Percentiles rank a stretch among this genome's conserved stretches.
phyloP scores from a whole-genome alignment of 345 rosid species.

The Corchorus capsularis region DNA sequence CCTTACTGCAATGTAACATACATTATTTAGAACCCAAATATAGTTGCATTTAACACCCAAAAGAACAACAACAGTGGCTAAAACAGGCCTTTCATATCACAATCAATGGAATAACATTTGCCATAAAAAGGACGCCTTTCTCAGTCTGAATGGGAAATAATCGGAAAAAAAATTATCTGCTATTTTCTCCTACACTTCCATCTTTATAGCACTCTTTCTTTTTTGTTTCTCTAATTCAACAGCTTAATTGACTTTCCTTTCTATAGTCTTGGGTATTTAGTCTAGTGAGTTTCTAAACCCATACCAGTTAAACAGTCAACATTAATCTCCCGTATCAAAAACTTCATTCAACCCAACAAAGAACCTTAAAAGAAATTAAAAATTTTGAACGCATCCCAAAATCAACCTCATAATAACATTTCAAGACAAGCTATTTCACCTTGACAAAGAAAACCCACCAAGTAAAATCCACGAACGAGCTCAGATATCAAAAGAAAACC shows the following conservation, averaged over 20 bases:
- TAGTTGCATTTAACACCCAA: slow-evolving; percentile 4
- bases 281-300: background rate
- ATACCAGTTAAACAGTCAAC: background rate
- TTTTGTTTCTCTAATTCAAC: background rate
- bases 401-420: background rate
- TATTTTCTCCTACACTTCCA: background rate
- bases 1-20: slow-evolving; percentile 48
- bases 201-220: background rate
- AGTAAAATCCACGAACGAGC: background rate
- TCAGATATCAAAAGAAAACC: background rate
- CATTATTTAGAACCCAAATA: slow-evolving; percentile 3
- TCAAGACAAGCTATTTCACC: background rate
- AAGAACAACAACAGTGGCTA: background rate
- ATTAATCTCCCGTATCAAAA: background rate
- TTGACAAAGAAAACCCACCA: background rate
- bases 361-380: background rate
- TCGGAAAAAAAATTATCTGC: background rate
- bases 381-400: slow-evolving; percentile 9
- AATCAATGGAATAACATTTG: background rate
- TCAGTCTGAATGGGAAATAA: background rate
- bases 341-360: background rate
- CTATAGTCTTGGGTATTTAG: background rate
- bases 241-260: background rate
- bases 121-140: background rate
- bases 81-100: background rate